phyloP scores from a whole-genome alignment of 352 stramenopile species.

The Phytopythium boreale region DNA sequence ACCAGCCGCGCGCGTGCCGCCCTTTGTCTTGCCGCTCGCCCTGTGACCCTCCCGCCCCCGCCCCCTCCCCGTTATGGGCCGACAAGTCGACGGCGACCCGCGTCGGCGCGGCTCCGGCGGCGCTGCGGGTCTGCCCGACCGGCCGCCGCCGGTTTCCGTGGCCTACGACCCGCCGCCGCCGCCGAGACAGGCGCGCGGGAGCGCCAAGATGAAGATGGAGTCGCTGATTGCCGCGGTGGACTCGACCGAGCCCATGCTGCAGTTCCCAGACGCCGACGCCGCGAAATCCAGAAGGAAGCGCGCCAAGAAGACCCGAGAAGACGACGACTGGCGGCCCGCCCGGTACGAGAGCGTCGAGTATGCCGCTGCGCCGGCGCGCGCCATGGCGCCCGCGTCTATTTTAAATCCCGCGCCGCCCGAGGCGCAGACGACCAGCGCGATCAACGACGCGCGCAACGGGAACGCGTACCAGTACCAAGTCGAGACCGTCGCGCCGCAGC shows the following conservation, averaged over 20 bases:
- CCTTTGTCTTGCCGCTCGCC: not conserved
- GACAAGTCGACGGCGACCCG: conserved; percentile 36
- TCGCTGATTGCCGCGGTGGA: conserved; percentile 42
- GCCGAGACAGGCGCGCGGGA: conserved; percentile 9
- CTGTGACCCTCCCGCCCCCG: not conserved
- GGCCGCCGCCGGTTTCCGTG: conserved; percentile 15
- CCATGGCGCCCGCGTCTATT: conserved; percentile 4
- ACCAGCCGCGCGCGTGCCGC: not conserved
- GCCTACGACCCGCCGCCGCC: conserved; percentile 17
- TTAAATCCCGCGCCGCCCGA: conserved; percentile 8
- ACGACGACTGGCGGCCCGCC: not conserved
- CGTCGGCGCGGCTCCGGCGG: conserved; percentile 17
- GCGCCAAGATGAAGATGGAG: conserved; percentile 48
- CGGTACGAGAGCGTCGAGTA: not conserved
- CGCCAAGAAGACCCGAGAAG: conserved; percentile 3
- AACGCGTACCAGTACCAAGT: not conserved
- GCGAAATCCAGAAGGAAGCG: conserved; percentile 33
- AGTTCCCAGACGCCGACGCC: not conserved
- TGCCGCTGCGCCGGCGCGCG: conserved; percentile 12
- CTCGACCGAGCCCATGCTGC: conserved; percentile 7
- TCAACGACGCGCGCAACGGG: not conserved
- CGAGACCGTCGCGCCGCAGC: not conserved
- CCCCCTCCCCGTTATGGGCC: conserved; percentile 18
- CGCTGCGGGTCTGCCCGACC: conserved; percentile 15
- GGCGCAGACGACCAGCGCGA: conserved; percentile 10